Percentiles rank a stretch among this genome's conserved stretches.
Conservation (phyloP, 148 eudicot species). For the Nepenthes mirabilis region DNA sequence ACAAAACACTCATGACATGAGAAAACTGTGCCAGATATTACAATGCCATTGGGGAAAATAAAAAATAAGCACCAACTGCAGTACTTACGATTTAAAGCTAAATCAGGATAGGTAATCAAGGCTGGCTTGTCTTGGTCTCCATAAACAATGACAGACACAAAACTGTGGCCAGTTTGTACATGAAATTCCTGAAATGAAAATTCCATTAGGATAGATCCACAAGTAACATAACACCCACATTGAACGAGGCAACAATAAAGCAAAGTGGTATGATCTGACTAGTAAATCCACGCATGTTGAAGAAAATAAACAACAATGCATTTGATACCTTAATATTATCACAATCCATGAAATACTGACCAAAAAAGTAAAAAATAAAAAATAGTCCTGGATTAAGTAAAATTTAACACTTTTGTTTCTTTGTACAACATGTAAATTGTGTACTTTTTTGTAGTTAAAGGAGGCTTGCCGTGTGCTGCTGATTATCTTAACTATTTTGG, state of each 20-base stretch:
- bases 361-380: no score
- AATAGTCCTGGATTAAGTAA: no score
- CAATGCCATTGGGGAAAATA: background rate
- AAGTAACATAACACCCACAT: slow-evolving; percentile 4
- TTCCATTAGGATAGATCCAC: slow-evolving; percentile 3
- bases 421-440: no score
- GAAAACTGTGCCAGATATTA: background rate
- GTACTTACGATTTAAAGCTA: slow-evolving; percentile 88
- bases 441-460: no score
- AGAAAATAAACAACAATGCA: no score
- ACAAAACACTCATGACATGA: background rate
- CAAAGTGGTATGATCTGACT: background rate
- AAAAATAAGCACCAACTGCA: background rate
- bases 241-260: background rate
- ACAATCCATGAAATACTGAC: no score
- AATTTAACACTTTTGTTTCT: no score
- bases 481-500: no score
- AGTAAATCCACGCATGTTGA: no score
- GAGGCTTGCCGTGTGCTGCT: no score
- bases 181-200: slow-evolving; percentile 59
- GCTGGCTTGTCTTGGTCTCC: slow-evolving; percentile 96
- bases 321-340: no score
- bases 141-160: slow-evolving; percentile 86
- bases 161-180: slow-evolving; percentile 59
- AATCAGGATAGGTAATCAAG: slow-evolving; percentile 89